Evolutionary conservation across 73 alveolate species (phyloP).

Genomic region (Tetrahymena borealis): DNA sequence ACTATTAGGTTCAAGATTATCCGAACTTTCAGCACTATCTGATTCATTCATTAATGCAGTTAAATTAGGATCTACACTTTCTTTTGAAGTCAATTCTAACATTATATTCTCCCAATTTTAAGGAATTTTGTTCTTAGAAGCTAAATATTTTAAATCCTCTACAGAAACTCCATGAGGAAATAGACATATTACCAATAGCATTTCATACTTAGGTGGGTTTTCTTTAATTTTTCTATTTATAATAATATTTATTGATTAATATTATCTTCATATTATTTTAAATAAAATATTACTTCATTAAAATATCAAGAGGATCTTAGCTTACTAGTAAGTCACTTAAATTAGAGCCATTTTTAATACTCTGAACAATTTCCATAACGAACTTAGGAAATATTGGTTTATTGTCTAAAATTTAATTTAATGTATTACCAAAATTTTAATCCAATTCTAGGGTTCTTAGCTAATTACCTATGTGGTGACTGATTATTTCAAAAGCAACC

Average conservation of each 20-base stretch:
- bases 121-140: background rate
- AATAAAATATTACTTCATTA: background rate
- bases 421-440: background rate
- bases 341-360: background rate
- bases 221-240: background rate
- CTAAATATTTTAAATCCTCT: background rate
- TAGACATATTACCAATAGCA: background rate
- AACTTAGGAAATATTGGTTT: background rate
- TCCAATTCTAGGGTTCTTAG: background rate
- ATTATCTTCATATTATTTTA: background rate
- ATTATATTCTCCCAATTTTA: background rate
- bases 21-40: background rate
- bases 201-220: background rate
- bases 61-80: background rate
- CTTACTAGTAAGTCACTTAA: background rate
- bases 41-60: background rate
- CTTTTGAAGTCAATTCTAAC: background rate
- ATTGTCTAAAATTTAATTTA: background rate
- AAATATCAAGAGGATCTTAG: background rate
- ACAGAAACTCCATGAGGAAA: constrained; percentile 2
- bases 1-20: background rate
- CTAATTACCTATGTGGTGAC: background rate
- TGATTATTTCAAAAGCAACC: background rate
- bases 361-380: background rate
- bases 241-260: background rate